Conservation (phyloP, 2,329 filamentous ascomycete genomes). For the Plectosphaerella sp. region DNA sequence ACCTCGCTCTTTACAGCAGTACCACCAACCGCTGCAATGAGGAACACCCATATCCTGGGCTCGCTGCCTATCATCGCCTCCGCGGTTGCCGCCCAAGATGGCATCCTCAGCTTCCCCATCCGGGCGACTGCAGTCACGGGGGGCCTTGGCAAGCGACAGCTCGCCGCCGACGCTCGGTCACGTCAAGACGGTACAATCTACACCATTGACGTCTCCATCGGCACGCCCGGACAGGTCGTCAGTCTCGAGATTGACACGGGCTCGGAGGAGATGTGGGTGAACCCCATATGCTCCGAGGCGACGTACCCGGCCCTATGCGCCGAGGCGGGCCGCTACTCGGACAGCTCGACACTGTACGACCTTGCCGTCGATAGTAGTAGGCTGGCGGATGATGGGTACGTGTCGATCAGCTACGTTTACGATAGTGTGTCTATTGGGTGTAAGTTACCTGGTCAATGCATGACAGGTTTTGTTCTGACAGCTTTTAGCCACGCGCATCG, state of each 20-base stretch:
- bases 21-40: no score
- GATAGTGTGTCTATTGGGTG: conserved; percentile 26
- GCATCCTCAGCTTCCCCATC: not conserved
- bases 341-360: conserved; percentile 22
- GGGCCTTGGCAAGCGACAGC: conserved; percentile 18
- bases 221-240: conserved; percentile 30
- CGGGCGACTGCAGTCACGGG: not conserved
- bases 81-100: not conserved
- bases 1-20: no score
- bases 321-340: conserved; percentile 22
- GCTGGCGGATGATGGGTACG: conserved; percentile 26
- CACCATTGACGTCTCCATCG: conserved; percentile 31
- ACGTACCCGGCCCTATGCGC: conserved; percentile 20
- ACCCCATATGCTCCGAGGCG: conserved; percentile 30
- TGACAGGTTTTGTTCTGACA: conserved; percentile 4
- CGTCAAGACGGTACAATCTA: conserved; percentile 27
- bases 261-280: conserved; percentile 37
- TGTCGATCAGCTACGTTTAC: conserved; percentile 26
- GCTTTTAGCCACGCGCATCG: conserved; percentile 20
- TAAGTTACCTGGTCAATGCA: conserved; percentile 13
- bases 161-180: conserved; percentile 15
- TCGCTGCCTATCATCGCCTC: no score
- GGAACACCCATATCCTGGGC: no score
- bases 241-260: conserved; percentile 36
- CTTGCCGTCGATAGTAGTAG: conserved; percentile 17